Evolutionary conservation across 1,284 basidiomycete genomes (phyloP).

Genomic region (Microstroma glucosiphilum): DNA sequence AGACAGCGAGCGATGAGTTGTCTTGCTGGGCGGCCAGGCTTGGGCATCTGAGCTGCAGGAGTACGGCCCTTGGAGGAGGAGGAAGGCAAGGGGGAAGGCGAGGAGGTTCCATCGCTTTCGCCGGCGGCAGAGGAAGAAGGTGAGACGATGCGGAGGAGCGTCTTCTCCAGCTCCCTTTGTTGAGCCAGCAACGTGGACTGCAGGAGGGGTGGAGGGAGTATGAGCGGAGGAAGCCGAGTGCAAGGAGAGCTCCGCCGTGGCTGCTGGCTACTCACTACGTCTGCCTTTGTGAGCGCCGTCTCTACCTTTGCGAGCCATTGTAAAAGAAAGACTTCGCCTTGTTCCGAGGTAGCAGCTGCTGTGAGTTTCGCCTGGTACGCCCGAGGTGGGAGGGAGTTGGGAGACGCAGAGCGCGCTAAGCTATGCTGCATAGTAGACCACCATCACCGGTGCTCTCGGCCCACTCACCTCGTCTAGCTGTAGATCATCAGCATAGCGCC

Average conservation of each 20-base stretch:
- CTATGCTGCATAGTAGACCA: not conserved
- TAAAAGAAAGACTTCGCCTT: constrained; percentile 71
- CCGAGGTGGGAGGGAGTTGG: not conserved
- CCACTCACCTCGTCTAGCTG: constrained; percentile 2
- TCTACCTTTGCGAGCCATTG: constrained; percentile 71
- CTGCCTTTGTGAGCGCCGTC: constrained; percentile 56
- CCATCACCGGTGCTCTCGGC: not conserved
- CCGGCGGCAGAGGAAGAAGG: not conserved
- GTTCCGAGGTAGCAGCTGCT: constrained; percentile 60
- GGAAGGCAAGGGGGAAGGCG: not conserved
- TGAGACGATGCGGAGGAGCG: constrained; percentile 1
- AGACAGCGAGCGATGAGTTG: constrained; percentile 73
- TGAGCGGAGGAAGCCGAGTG: not conserved
- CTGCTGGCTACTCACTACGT: constrained; percentile 1
- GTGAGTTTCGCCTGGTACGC: constrained; percentile 22
- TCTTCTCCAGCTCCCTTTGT: constrained; percentile 6
- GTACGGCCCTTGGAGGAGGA: constrained; percentile 9
- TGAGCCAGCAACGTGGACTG: not conserved
- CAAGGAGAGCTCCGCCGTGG: not conserved
- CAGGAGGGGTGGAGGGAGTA: not conserved
- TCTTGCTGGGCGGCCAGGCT: constrained; percentile 75
- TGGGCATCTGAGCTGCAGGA: constrained; percentile 19
- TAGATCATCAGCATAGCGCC: not conserved
- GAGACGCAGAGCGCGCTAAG: not conserved
- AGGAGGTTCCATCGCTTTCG: not conserved